Evolutionary conservation across 345 rosid species (phyloP), one percentile per base, ranked within the genome.

Genomic region (Abelmoschus esculentus): DNA sequence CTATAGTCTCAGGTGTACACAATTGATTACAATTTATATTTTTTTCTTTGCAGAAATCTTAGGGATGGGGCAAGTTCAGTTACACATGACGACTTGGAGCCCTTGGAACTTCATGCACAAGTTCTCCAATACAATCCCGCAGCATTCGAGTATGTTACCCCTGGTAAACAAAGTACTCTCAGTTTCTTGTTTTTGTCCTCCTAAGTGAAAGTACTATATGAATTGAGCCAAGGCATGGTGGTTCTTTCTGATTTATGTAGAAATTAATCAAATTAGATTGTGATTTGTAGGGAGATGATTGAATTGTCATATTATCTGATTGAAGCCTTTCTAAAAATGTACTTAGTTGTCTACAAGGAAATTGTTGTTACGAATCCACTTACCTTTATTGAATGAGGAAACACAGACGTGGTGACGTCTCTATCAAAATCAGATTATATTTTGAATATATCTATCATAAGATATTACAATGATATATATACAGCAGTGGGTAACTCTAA

Each of bases 111-210:
- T 76, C 75, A 83, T 76, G 83, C 80, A 69, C 89, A 80, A 74
- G 86, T 93, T 88, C 83, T 89, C 47, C 89, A 47, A 66, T 85
- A 70, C 70, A 78, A 83, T 80, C 89, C 88, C 9, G 81, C 84
- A 66, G 98, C 97, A 76, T 88, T 91, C 77, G 95, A 93, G 88
- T 88, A 85, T 85, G 89, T 79, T 69, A 80, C 80, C 76, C 84
- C 86, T 75, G 96, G 97, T 89, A 89, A 88, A 81, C 75, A 78
- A 87, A 75, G 61, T 69, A 80, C 76, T 79, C 75, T 76, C 32
- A 47, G 72, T 80, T 74, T 46, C 73, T 76, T 72, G 73, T 70
- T 67, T 58, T 32, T 18, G 10, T 67, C 26, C 22, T 28, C 13
- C 5, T 64, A 11, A 26, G 14, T 12, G 19, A 22, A 40, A 40